Evolutionary conservation across 2,329 filamentous ascomycete genomes (phyloP).

Genomic region (Fusarium concolor): DNA sequence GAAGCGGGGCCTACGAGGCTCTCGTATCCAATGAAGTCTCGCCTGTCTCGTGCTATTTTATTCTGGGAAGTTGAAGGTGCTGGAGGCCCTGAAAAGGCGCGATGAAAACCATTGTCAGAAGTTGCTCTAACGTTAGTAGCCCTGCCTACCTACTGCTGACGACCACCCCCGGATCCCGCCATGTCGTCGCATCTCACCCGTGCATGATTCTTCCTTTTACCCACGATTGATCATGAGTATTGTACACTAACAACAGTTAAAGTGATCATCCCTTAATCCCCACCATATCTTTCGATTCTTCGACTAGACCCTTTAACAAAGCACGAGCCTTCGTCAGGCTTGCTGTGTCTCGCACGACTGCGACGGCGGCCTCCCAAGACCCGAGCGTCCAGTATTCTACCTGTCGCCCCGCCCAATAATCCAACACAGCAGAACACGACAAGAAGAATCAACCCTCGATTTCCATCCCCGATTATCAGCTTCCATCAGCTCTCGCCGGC

Average conservation of each 20-base stretch:
- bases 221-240: slow-evolving; percentile 39
- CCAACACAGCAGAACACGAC: slow-evolving; percentile 23
- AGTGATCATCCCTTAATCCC: slow-evolving; percentile 20
- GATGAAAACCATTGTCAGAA: slow-evolving; percentile 35
- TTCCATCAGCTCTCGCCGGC: slow-evolving; percentile 38
- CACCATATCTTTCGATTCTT: slow-evolving; percentile 15
- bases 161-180: slow-evolving; percentile 21
- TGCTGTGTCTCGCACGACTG: slow-evolving; percentile 30
- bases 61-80: slow-evolving; percentile 30
- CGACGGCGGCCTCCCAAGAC: slow-evolving; percentile 46
- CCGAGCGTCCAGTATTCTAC: slow-evolving; percentile 25
- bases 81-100: slow-evolving; percentile 31
- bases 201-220: slow-evolving; percentile 20
- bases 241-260: slow-evolving; percentile 6
- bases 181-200: slow-evolving; percentile 19
- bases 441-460: slow-evolving; percentile 25
- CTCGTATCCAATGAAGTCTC: slow-evolving; percentile 22
- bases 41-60: slow-evolving; percentile 6
- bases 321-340: slow-evolving; percentile 37
- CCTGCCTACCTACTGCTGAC: slow-evolving; percentile 28
- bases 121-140: slow-evolving; percentile 4
- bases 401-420: slow-evolving; percentile 37
- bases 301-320: slow-evolving; percentile 15
- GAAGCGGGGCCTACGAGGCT: slow-evolving; percentile 26
- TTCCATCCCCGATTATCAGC: slow-evolving; percentile 28